Percentiles rank a stretch among this genome's conserved stretches.
Conservation (phyloP, 73 alveolate species). For the Blepharisma stoltei region DNA sequence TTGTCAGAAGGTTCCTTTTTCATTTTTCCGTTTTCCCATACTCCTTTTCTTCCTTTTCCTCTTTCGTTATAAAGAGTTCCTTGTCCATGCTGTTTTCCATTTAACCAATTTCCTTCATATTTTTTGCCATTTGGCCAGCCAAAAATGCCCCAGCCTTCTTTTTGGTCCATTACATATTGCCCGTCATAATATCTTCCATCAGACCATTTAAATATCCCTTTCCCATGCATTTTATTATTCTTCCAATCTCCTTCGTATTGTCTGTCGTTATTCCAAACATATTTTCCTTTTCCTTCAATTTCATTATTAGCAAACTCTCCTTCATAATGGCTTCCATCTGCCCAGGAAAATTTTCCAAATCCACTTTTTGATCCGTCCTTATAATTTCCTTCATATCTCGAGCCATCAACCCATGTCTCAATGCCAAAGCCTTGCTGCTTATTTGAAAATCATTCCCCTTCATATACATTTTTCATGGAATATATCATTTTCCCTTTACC, state of each 20-base stretch:
- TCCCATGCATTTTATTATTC: constrained; percentile 34
- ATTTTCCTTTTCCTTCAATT: constrained; percentile 35
- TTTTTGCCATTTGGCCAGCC: constrained; percentile 26
- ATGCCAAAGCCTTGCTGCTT: constrained; percentile 44
- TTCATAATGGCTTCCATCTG: constrained; percentile 43
- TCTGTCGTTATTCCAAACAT: constrained; percentile 12
- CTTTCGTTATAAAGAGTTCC: constrained; percentile 16
- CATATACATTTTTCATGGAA: constrained; percentile 40
- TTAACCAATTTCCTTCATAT: constrained; percentile 11
- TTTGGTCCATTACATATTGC: not conserved
- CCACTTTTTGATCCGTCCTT: constrained; percentile 47
- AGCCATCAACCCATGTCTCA: constrained; percentile 50
- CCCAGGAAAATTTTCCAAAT: constrained; percentile 44
- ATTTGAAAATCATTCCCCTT: constrained; percentile 44
- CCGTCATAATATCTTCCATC: constrained; percentile 37
- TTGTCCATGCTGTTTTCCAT: not conserved
- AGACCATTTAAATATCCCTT: constrained; percentile 31
- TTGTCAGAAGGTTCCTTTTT: not conserved
- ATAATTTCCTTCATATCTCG: constrained; percentile 47
- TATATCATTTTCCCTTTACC: constrained; percentile 46
- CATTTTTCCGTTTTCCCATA: constrained; percentile 18
- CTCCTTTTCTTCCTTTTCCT: constrained; percentile 6
- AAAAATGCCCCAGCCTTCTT: not conserved
- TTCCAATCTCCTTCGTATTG: constrained; percentile 29
- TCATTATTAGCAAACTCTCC: constrained; percentile 33